Base-by-base conservation (phyloP, 805 yeast genomes). In the Candida insectalens region DNA sequence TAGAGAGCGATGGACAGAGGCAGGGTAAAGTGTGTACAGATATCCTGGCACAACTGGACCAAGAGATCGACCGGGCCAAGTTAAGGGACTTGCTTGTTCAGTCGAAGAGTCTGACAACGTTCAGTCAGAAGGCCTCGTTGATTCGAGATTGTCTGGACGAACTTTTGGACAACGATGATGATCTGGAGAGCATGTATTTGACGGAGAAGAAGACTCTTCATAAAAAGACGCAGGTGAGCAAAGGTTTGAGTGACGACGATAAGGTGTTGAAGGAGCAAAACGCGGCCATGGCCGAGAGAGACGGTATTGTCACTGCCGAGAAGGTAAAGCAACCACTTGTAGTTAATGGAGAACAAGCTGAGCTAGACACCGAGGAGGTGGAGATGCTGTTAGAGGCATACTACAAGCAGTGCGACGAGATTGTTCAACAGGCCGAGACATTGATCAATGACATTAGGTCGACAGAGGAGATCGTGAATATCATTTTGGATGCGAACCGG, bases 381-480 rank as follows among this genome's bases (percentile, higher is more conserved):
- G 96, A 88, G 55, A 80, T 87, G 78, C 63, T 88, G 32, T 53
- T 88, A 15, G 96, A 88, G 50, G 74, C 95, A 0, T 88, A 88
- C 57, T 87, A 83, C 56, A 80, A 82, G 38, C 96, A 87, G 46
- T 80, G 89, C 51, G 96, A 88, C 50, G 96, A 88, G 59, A 77
- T 82, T 44, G 96, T 87, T 5, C 96, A 88, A 55, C 89, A 83
- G 45, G 78, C 94, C 0, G 94, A 83, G 29, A 78, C 89, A 4
- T 60, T 87, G 36, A 72, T 83, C 15, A 77, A 77, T 45, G 94
- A 88, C 50, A 84, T 88, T 45, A 77, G 76, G 49, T 83, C 92
- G 12, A 88, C 96, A 0, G 96, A 87, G 51, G 96, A 88, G 48
- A 83, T 88, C 50, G 88, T 84, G 38, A 87, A 87, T 50, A 87